A percentile compares a stretch with the other conserved stretches of the same genome.
Evolutionary conservation across 768 basidiomycete genomes (phyloP).

Genomic region (Podaxis carcinomalis): DNA sequence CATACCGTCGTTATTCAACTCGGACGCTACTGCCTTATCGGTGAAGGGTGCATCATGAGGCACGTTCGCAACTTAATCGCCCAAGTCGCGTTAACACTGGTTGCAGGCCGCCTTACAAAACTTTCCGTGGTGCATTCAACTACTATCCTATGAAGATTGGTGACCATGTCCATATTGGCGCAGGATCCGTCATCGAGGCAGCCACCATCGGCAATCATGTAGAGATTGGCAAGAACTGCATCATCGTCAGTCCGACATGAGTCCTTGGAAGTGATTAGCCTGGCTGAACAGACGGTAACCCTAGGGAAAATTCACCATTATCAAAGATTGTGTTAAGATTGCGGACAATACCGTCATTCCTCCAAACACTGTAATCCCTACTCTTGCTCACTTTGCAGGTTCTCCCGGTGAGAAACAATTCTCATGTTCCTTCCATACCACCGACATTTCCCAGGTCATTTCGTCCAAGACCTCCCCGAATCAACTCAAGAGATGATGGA

Average conservation of each 20-base stretch:
- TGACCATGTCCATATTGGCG: conserved; percentile 92
- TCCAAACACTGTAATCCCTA: conserved; percentile 89
- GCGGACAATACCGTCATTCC: conserved; percentile 88
- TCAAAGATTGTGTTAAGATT: conserved; percentile 91
- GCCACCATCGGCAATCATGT: conserved; percentile 93
- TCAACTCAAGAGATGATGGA: conserved; percentile 93
- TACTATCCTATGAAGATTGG: conserved; percentile 98
- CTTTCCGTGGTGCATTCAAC: conserved; percentile 87
- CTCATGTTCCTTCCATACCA: not conserved
- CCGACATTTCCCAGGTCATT: conserved; percentile 51
- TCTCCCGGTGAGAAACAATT: conserved; percentile 71
- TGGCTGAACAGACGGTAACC: not conserved
- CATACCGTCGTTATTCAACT: conserved; percentile 93
- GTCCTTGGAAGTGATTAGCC: not conserved
- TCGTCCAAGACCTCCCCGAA: conserved; percentile 83
- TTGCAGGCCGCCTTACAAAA: conserved; percentile 79
- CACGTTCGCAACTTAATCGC: conserved; percentile 20
- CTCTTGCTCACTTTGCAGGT: conserved; percentile 79
- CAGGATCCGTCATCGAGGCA: conserved; percentile 87
- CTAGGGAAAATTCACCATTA: conserved; percentile 94
- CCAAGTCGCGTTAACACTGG: not conserved
- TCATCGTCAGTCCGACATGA: conserved; percentile 62
- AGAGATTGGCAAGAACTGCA: conserved; percentile 92
- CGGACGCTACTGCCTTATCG: conserved; percentile 89
- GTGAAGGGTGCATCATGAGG: conserved; percentile 88